Conservation (phyloP, 73 alveolate genomes). For the Paramecium bursaria region DNA sequence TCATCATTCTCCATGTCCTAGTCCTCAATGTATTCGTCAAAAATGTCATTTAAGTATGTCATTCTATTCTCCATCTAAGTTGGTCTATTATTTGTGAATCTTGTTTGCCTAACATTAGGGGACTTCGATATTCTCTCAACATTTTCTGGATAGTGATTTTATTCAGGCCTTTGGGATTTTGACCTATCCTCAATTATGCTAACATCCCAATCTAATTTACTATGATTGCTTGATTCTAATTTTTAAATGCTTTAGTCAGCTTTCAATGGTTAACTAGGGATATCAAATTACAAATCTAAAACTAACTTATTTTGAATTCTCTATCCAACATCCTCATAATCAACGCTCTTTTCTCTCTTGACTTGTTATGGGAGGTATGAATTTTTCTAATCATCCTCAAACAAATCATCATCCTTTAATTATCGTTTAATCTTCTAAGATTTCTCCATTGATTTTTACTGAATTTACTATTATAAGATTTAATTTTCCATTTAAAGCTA, state of each 20-base stretch:
- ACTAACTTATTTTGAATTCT: slow-evolving; percentile 1
- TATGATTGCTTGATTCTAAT: neutral
- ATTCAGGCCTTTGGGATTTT: neutral
- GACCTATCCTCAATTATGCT: slow-evolving; percentile 11
- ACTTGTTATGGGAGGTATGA: slow-evolving; percentile 1
- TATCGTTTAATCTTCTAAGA: neutral
- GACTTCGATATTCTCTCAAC: neutral
- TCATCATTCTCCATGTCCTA: slow-evolving; percentile 48
- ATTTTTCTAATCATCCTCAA: neutral
- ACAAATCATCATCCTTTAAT: slow-evolving; percentile 33
- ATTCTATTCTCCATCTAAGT: slow-evolving; percentile 43
- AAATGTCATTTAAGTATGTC: slow-evolving; percentile 18
- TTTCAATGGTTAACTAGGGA: slow-evolving; percentile 8
- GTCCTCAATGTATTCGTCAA: slow-evolving; percentile 46
- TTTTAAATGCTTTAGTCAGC: neutral
- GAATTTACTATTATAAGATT: neutral
- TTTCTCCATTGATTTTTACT: neutral
- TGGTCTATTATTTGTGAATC: slow-evolving; percentile 38
- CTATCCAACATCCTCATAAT: slow-evolving; percentile 1
- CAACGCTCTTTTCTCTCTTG: slow-evolving; percentile 1
- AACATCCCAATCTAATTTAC: slow-evolving; percentile 59
- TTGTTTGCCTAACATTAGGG: slow-evolving; percentile 42
- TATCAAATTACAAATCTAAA: slow-evolving; percentile 5
- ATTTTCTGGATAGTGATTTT: neutral
- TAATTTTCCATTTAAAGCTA: neutral